Evolutionary conservation across 306 rosid genomes (phyloP), one percentile per base, ranked within the genome.

Genomic region (Carpinus viminea): DNA sequence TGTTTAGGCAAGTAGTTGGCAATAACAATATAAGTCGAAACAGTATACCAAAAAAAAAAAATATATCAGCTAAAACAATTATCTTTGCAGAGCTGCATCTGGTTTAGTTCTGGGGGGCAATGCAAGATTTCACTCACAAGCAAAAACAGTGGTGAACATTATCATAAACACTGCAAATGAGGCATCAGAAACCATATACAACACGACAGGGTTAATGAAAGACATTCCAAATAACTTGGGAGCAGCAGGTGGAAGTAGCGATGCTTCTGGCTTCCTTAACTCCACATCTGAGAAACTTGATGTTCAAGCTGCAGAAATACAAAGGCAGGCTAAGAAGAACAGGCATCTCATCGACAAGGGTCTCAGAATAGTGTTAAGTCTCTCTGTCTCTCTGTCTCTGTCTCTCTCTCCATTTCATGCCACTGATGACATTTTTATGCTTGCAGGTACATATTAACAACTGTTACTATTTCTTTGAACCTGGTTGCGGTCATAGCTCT

Each of bases 101-200:
- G 94, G 91, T 36, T 12, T 93, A 68, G 92, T 83, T 36, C 51
- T 91, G 16, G 94, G 78, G 7, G 93, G 92, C 50, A 89, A 84
- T 72, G 78, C 74, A 18, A 89, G 81, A 31, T 89, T 89, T 75
- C 70, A 87, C 74, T 87, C 78, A 52, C 70, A 88, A 59, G 91
- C 87, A 20, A 84, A 84, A 61, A 78, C 74, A 20, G 85, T 91
- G 17, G 88, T 88, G 79, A 76, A 84, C 38, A 77, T 89, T 68
- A 73, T 93, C 68, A 85, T 88, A 18, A 83, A 83, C 47, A 91
- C 94, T 21, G 91, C 94, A 57, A 78, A 85, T 75, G 86, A 86
- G 18, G 96, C 94, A 51, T 81, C 96, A 68, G 73, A 81, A 57
- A 88, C 88, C 26, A 81, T 93, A 41, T 72, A 76, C 78, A 87